Conservation (phyloP, 176 grass and related monocot genomes). For the Ampelocalamus luodianensis region DNA sequence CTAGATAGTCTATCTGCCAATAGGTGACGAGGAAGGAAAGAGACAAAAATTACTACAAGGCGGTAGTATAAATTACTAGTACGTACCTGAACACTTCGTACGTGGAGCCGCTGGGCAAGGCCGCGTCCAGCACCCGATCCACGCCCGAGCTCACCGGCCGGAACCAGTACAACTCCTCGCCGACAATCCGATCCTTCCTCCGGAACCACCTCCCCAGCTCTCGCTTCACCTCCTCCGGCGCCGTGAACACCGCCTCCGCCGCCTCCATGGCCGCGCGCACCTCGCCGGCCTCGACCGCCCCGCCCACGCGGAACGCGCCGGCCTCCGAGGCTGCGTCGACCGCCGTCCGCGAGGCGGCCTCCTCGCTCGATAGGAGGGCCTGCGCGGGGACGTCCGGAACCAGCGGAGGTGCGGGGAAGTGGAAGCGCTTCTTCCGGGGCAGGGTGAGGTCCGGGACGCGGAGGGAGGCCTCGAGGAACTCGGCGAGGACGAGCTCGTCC, state of each 20-base stretch:
- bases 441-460: slow-evolving; percentile 62
- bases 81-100: slow-evolving; percentile 66
- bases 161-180: slow-evolving; percentile 70
- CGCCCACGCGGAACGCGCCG: slow-evolving; percentile 58
- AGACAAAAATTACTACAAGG: slow-evolving; percentile 22
- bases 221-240: slow-evolving; percentile 47
- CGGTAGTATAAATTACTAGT: too few species aligned
- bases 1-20: not conserved
- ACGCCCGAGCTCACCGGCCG: slow-evolving; percentile 42
- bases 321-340: slow-evolving; percentile 30
- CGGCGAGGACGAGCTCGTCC: slow-evolving; percentile 64
- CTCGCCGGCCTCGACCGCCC: slow-evolving; percentile 33
- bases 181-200: slow-evolving; percentile 36
- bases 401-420: slow-evolving; percentile 39
- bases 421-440: slow-evolving; percentile 39
- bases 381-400: not conserved
- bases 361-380: slow-evolving; percentile 12
- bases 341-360: not conserved
- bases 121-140: slow-evolving; percentile 41
- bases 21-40: not conserved
- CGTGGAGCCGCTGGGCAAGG: slow-evolving; percentile 30
- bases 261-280: slow-evolving; percentile 49
- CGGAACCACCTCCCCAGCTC: slow-evolving; percentile 46
- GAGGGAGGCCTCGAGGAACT: slow-evolving; percentile 76
- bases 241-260: slow-evolving; percentile 43